Evolutionary conservation across 2,329 filamentous ascomycete species (phyloP).

Genomic region (Talaromyces sp.): DNA sequence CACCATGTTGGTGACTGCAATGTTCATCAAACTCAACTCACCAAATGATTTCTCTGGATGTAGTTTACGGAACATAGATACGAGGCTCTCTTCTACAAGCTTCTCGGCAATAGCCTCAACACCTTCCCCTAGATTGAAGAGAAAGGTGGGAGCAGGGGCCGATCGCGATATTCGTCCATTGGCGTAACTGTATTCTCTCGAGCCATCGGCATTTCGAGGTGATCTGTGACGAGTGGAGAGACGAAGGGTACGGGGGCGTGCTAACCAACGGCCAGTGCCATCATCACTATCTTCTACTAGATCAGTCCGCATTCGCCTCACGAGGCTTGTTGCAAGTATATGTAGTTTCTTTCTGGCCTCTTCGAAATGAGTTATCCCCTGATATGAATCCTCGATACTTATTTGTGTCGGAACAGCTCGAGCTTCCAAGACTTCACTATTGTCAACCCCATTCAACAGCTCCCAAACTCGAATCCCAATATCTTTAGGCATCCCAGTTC

Average conservation of each 20-base stretch:
- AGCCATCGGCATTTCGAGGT: constrained; percentile 47
- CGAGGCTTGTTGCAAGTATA: constrained; percentile 62
- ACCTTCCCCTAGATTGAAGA: constrained; percentile 59
- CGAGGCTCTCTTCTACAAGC: constrained; percentile 61
- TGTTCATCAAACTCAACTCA: constrained; percentile 78
- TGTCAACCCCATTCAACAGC: constrained; percentile 74
- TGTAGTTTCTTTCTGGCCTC: constrained; percentile 63
- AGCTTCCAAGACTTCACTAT: constrained; percentile 64
- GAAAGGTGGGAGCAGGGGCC: constrained; percentile 63
- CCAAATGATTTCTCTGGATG: constrained; percentile 64
- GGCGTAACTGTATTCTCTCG: constrained; percentile 54
- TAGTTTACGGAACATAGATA: constrained; percentile 68
- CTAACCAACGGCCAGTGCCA: constrained; percentile 57
- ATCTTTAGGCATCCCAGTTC: constrained; percentile 64
- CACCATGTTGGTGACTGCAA: constrained; percentile 82
- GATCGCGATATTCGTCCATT: constrained; percentile 65
- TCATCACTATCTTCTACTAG: constrained; percentile 52
- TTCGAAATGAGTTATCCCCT: constrained; percentile 58
- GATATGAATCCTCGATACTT: constrained; percentile 90
- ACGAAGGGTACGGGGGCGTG: constrained; percentile 73
- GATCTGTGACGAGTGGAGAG: constrained; percentile 66
- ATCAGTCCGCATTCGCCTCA: constrained; percentile 74
- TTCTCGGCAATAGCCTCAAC: constrained; percentile 59
- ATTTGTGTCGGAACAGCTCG: constrained; percentile 76
- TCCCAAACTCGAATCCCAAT: constrained; percentile 69